Conservation (phyloP, 768 basidiomycete species). For the Xerocomellus dryophilus region DNA sequence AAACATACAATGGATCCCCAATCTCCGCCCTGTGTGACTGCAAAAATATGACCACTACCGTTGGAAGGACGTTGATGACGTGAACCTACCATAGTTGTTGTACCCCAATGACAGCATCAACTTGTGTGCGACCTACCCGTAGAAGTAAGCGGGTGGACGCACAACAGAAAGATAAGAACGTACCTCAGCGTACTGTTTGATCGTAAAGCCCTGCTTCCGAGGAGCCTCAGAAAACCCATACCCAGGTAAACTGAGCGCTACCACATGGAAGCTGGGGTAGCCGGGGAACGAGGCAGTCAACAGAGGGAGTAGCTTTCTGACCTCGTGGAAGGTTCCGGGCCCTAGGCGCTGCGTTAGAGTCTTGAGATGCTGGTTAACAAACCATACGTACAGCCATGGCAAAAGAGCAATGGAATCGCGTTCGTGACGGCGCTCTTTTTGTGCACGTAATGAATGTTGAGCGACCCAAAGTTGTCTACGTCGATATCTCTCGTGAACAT, state of each 20-base stretch:
- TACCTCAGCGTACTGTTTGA: conserved; percentile 56
- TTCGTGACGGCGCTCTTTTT: conserved; percentile 40
- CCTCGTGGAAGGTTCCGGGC: conserved; percentile 52
- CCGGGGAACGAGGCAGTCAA: conserved; percentile 40
- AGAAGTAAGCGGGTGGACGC: neutral
- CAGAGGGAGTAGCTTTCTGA: conserved; percentile 53
- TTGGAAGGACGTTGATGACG: neutral
- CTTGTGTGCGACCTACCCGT: conserved; percentile 41
- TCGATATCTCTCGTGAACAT: conserved; percentile 53
- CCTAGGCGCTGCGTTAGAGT: conserved; percentile 29
- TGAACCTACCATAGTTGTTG: conserved; percentile 41
- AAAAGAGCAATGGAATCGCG: conserved; percentile 59
- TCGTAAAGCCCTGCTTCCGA: conserved; percentile 48
- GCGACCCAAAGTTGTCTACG: conserved; percentile 44
- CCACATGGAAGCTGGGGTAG: conserved; percentile 61
- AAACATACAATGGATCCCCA: conserved; percentile 39
- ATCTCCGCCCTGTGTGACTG: conserved; percentile 49
- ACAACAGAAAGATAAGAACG: neutral
- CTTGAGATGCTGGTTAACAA: neutral
- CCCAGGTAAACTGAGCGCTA: conserved; percentile 55
- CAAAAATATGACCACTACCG: neutral
- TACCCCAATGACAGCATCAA: conserved; percentile 49
- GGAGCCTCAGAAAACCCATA: conserved; percentile 62
- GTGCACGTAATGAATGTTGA: conserved; percentile 61
- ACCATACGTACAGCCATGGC: conserved; percentile 51